Evolutionary conservation across 345 rosid genomes (phyloP), one percentile per base, ranked within the genome.

Genomic region (Citrus sinensis): DNA sequence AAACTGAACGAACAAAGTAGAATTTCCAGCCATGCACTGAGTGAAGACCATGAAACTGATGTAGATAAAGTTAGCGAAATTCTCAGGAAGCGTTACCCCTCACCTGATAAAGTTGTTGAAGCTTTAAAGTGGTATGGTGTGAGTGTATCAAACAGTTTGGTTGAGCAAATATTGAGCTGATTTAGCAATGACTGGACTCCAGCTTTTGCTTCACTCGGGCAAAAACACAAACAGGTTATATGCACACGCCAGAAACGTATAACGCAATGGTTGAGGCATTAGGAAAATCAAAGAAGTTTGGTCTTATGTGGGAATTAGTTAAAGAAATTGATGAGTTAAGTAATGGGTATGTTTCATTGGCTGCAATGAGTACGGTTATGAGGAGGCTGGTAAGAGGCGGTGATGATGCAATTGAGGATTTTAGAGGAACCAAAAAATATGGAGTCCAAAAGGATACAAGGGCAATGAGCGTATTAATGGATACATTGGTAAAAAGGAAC

Each of bases 201-300:
- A n/a, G 88, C 93, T 13, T 86, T 84, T 54, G 96, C 67, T 95
- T 95, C 95, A 79, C 25, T 67, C 93, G 98, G 98, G 96, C 97
- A 82, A 88, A 92, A 82, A 59, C 85, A 55, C 94, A 88, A 89
- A 76, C 90, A 82, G 92, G 88, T 85, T 87, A 83, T 81, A 78
- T 1, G 84, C 94, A 87, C 86, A 61, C 92, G 2, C 80, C 87
- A 1, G 86, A 81, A 65, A 20, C 75, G 22, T 93, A 83, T 61
- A 81, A 92, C 76, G 39, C 82, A 17, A 91, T 93, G 95, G 89
- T 94, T 78, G 97, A 93, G 70, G 79, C 87, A 32, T 72, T 93
- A 64, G 96, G 97, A 55, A 93, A 88, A 76, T 81, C 82, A 34
- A 87, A 82, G 64, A 81, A 80, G 78, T 94, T 93, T 70, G 80